A percentile compares a stretch with the other conserved stretches of the same genome.
Conservation (phyloP, 148 eudicot genomes). For the Chenopodium album region DNA sequence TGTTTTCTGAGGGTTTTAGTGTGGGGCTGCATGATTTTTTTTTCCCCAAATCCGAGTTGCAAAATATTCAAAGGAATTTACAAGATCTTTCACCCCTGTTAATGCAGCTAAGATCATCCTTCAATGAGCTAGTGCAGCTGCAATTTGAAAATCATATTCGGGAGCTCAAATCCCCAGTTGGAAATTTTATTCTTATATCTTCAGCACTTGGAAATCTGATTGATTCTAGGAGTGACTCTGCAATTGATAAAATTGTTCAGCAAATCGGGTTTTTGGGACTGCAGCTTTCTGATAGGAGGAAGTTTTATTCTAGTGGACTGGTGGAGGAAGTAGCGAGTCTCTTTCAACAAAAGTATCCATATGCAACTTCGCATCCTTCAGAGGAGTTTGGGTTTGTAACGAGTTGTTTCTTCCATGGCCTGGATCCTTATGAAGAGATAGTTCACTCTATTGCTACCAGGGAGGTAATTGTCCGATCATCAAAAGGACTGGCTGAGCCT, state of each 20-base stretch:
- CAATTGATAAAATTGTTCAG: constrained; percentile 73
- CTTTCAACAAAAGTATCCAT: constrained; percentile 61
- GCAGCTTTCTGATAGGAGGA: constrained; percentile 68
- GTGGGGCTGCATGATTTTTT: constrained; percentile 68
- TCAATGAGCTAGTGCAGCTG: constrained; percentile 58
- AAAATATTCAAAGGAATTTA: constrained; percentile 40
- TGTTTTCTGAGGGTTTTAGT: constrained; percentile 74
- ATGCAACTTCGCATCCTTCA: constrained; percentile 40
- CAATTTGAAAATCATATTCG: constrained; percentile 63
- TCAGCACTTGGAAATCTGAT: constrained; percentile 70
- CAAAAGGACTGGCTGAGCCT: constrained; percentile 88
- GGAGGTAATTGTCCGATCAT: constrained; percentile 86
- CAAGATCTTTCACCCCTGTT: constrained; percentile 55
- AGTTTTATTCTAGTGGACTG: constrained; percentile 63
- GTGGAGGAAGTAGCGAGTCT: constrained; percentile 62
- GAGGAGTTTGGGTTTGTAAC: constrained; percentile 74
- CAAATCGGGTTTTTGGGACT: constrained; percentile 85
- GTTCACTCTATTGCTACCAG: constrained; percentile 83
- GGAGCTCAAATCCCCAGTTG: constrained; percentile 42
- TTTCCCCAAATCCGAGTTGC: constrained; percentile 37
- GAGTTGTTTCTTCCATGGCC: constrained; percentile 66
- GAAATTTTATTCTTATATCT: constrained; percentile 54
- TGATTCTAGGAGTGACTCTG: constrained; percentile 81
- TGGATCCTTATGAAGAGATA: constrained; percentile 86
- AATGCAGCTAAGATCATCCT: constrained; percentile 45